These are phyloP conservation scores for Euphorbia tirucalli DNA, from an alignment of 345 rosid species.

Conservation along the genomic window DNA sequence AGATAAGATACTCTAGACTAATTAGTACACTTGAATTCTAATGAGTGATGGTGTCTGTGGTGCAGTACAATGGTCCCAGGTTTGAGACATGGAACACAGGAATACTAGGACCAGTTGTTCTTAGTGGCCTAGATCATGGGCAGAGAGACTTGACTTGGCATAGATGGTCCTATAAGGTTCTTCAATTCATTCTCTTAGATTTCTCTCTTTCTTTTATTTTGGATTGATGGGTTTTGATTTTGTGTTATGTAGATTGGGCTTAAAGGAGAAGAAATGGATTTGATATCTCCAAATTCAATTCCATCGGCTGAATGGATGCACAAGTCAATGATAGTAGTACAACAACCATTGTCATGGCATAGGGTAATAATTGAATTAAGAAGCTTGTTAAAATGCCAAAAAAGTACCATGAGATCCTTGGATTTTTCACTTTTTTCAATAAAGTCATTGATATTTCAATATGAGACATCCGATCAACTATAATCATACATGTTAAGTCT, in stretches of 20 bases:
- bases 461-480: too few species aligned
- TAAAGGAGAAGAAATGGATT: conserved; percentile 23
- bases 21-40: too few species aligned
- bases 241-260: conserved; percentile 21
- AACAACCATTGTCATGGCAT: conserved; percentile 26
- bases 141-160: conserved; percentile 24
- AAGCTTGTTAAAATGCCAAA: too few species aligned
- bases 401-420: too few species aligned
- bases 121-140: conserved; percentile 26
- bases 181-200: neutral
- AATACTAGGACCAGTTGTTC: conserved; percentile 26
- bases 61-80: conserved; percentile 25
- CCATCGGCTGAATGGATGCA: conserved; percentile 10
- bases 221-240: neutral
- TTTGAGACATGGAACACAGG: conserved; percentile 30
- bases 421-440: too few species aligned
- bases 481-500: too few species aligned
- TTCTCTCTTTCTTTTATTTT: too few species aligned
- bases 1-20: too few species aligned
- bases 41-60: neutral
- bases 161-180: conserved; percentile 29
- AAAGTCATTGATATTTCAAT: too few species aligned
- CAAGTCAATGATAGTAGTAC: neutral
- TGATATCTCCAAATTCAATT: conserved; percentile 9
- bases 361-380: conserved; percentile 14